Conservation (phyloP, 306 rosid genomes). For the Cucurbita argyrosperma region DNA sequence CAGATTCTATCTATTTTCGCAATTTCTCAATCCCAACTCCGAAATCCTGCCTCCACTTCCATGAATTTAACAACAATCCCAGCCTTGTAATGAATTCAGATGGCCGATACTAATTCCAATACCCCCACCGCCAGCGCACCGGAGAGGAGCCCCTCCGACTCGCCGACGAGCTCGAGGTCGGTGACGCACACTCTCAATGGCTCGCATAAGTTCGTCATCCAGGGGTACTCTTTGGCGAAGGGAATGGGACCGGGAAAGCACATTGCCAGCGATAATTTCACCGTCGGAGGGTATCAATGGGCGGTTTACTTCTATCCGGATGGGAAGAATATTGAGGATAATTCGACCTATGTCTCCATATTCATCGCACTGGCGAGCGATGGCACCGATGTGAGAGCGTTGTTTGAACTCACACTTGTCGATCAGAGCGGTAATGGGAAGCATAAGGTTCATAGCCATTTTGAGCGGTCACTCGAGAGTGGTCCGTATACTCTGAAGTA, state of each 20-base stretch:
- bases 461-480: conserved; percentile 81
- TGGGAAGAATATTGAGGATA: conserved; percentile 81
- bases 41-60: background rate
- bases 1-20: background rate
- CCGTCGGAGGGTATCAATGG: conserved; percentile 89
- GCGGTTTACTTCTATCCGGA: conserved; percentile 89
- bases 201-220: conserved; percentile 61
- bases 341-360: conserved; percentile 60
- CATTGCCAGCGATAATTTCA: conserved; percentile 67
- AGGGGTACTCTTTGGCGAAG: conserved; percentile 76
- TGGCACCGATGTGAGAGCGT: conserved; percentile 73
- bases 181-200: conserved; percentile 72
- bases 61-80: conserved; percentile 1
- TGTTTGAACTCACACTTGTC: conserved; percentile 59
- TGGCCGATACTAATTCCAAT: conserved; percentile 3
- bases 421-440: conserved; percentile 69
- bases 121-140: background rate
- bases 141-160: conserved; percentile 1
- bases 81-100: background rate
- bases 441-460: conserved; percentile 78
- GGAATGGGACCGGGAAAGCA: conserved; percentile 86
- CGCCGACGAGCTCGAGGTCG: conserved; percentile 44
- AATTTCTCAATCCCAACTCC: background rate
- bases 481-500: conserved; percentile 86
- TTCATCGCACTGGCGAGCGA: conserved; percentile 84